phyloP scores from a whole-genome alignment of 306 rosid species.

The Prunus mira region DNA sequence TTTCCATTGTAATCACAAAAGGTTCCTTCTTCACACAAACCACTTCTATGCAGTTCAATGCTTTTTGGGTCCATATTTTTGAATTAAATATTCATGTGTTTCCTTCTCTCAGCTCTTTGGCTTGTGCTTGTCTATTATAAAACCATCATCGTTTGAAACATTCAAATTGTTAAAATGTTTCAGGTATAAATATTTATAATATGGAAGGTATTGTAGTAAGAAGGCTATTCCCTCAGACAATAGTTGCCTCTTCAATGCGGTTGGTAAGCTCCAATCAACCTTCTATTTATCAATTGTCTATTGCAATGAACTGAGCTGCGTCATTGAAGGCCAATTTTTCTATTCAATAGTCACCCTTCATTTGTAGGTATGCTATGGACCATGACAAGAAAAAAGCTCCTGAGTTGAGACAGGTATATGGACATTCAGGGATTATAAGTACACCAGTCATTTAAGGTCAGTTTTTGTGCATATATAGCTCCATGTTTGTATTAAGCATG shows the following conservation, averaged over 20 bases:
- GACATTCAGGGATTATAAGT: not conserved
- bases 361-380: slow-evolving; percentile 82
- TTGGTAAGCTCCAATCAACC: slow-evolving; percentile 50
- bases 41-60: not conserved
- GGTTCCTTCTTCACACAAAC: not conserved
- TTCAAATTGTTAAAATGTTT: not conserved
- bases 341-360: not conserved
- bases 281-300: not conserved
- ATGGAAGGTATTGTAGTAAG: slow-evolving; percentile 77
- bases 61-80: not conserved
- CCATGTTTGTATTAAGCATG: not conserved
- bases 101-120: no score
- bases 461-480: not conserved
- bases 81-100: not conserved
- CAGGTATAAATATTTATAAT: slow-evolving; percentile 28
- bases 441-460: no score
- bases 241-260: slow-evolving; percentile 93
- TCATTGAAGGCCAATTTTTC: not conserved
- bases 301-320: not conserved
- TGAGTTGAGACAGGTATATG: slow-evolving; percentile 75
- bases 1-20: not conserved
- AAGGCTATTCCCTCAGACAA: slow-evolving; percentile 81
- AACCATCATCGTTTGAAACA: not conserved
- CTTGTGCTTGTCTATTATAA: not conserved
- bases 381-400: slow-evolving; percentile 68